Evolutionary conservation across 2,329 filamentous ascomycete species (phyloP).

Genomic region (Blastomyces gilchristii): DNA sequence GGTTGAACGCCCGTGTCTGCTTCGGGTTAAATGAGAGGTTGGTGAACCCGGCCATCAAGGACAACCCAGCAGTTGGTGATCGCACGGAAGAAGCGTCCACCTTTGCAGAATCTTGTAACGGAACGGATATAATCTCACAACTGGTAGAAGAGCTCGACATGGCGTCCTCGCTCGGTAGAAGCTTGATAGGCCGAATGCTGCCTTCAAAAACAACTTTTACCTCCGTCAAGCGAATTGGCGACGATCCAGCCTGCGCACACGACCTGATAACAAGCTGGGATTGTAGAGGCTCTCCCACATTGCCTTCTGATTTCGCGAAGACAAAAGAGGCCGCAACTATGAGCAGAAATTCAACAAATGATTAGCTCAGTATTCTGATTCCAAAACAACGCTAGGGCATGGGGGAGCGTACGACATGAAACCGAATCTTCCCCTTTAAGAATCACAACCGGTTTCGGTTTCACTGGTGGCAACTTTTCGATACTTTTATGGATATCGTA

Average conservation of each 20-base stretch:
- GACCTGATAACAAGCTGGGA: slow-evolving; percentile 47
- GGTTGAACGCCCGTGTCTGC: slow-evolving; percentile 58
- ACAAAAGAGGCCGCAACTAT: slow-evolving; percentile 43
- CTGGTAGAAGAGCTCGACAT: slow-evolving; percentile 17
- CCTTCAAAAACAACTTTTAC: slow-evolving; percentile 46
- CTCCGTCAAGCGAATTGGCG: slow-evolving; percentile 40
- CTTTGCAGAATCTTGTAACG: slow-evolving; percentile 17
- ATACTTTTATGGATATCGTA: slow-evolving; percentile 42
- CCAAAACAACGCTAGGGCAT: neutral
- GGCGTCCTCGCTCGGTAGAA: slow-evolving; percentile 27
- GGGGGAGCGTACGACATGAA: slow-evolving; percentile 33
- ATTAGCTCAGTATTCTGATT: slow-evolving; percentile 14
- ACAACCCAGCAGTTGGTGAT: slow-evolving; percentile 27
- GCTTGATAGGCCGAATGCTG: slow-evolving; percentile 34
- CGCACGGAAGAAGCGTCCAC: slow-evolving; percentile 22
- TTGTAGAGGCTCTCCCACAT: slow-evolving; percentile 49
- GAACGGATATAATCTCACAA: slow-evolving; percentile 25
- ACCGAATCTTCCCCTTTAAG: slow-evolving; percentile 40
- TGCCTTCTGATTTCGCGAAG: slow-evolving; percentile 45
- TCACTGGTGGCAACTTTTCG: slow-evolving; percentile 27
- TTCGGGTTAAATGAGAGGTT: slow-evolving; percentile 58
- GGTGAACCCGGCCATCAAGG: slow-evolving; percentile 45
- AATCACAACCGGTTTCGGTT: slow-evolving; percentile 37
- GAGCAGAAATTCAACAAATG: slow-evolving; percentile 8
- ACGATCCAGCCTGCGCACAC: slow-evolving; percentile 35